A percentile compares a stretch with the other conserved stretches of the same genome.
These are phyloP conservation scores for Bruguiera sexangula DNA, from an alignment of 345 rosid genomes.

Conservation along the genomic window DNA sequence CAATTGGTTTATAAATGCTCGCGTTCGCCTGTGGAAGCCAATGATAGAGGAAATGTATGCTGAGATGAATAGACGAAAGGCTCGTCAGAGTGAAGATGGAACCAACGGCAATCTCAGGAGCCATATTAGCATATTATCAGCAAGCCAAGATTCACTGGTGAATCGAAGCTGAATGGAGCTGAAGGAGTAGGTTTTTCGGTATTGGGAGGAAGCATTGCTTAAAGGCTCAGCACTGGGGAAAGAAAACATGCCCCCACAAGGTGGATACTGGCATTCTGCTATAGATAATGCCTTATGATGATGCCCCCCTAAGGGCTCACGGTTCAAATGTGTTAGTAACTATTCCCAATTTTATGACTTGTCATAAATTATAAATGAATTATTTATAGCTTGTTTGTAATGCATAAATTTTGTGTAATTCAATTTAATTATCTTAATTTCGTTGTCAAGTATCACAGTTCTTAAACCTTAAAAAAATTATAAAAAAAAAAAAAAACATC, in stretches of 20 bases:
- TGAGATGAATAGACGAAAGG: slow-evolving; percentile 72
- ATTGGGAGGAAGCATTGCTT: not conserved
- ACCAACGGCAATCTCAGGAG: slow-evolving; percentile 25
- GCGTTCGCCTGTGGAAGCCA: slow-evolving; percentile 97
- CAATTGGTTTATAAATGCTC: slow-evolving; percentile 96
- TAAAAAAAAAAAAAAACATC: too few species aligned
- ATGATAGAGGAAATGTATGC: slow-evolving; percentile 97
- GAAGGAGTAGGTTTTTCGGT: not conserved
- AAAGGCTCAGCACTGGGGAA: not conserved
- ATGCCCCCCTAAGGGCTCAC: slow-evolving; percentile 11
- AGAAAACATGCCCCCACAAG: slow-evolving; percentile 1
- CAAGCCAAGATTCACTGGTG: slow-evolving; percentile 27
- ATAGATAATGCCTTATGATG: slow-evolving; percentile 16
- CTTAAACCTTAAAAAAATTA: too few species aligned
- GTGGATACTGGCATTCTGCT: slow-evolving; percentile 16
- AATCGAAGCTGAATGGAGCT: slow-evolving; percentile 12
- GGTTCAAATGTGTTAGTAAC: not conserved
- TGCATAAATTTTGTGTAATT: too few species aligned
- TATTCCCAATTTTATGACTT: too few species aligned
- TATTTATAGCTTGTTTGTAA: slow-evolving; percentile 18
- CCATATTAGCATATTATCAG: slow-evolving; percentile 21
- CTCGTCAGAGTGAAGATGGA: slow-evolving; percentile 33
- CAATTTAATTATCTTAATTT: too few species aligned
- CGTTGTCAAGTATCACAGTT: too few species aligned
- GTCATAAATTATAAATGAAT: too few species aligned